A percentile compares a stretch with the other conserved stretches of the same genome.
phyloP scores from a whole-genome alignment of 2,329 filamentous ascomycete genomes.

The Chrysoporthe cubensis region DNA sequence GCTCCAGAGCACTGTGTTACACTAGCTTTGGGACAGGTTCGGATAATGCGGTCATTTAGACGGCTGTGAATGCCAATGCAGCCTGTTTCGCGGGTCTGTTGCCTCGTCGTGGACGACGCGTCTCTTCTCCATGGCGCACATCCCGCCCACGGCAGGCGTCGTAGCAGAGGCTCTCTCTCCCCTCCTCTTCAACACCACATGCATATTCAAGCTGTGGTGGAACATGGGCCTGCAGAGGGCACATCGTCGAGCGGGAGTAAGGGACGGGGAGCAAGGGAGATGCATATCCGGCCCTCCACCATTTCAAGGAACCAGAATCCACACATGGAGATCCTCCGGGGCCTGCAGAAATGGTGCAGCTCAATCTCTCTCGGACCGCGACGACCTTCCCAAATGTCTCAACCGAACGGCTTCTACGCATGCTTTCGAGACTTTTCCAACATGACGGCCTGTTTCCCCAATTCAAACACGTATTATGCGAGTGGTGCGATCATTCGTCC shows the following conservation, averaged over 20 bases:
- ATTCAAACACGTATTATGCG: slow-evolving; percentile 6
- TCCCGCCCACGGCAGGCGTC: slow-evolving; percentile 20
- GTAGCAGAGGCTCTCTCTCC: slow-evolving; percentile 7
- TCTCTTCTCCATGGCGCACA: slow-evolving; percentile 3
- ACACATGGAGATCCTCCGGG: slow-evolving; percentile 27
- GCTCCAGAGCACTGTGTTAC: neutral
- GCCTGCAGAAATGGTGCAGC: slow-evolving; percentile 22
- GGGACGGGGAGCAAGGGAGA: slow-evolving; percentile 26
- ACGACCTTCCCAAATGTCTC: slow-evolving; percentile 27
- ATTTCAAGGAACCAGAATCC: slow-evolving; percentile 25
- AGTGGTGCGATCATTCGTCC: slow-evolving; percentile 9
- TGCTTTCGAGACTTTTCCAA: neutral
- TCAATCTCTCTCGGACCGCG: slow-evolving; percentile 20
- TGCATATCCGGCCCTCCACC: slow-evolving; percentile 27
- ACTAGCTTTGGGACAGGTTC: neutral
- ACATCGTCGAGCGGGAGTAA: slow-evolving; percentile 24
- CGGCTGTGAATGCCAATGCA: neutral
- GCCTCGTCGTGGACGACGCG: slow-evolving; percentile 7
- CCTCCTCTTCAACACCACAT: slow-evolving; percentile 1
- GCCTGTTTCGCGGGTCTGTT: slow-evolving; percentile 9
- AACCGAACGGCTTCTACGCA: slow-evolving; percentile 11
- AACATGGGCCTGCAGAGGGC: slow-evolving; percentile 14
- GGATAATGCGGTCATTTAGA: neutral
- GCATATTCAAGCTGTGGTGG: slow-evolving; percentile 22
- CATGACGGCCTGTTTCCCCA: slow-evolving; percentile 18